These are phyloP conservation scores for Russula ochroleuca DNA, from an alignment of 768 basidiomycete species.

Conservation along the genomic window DNA sequence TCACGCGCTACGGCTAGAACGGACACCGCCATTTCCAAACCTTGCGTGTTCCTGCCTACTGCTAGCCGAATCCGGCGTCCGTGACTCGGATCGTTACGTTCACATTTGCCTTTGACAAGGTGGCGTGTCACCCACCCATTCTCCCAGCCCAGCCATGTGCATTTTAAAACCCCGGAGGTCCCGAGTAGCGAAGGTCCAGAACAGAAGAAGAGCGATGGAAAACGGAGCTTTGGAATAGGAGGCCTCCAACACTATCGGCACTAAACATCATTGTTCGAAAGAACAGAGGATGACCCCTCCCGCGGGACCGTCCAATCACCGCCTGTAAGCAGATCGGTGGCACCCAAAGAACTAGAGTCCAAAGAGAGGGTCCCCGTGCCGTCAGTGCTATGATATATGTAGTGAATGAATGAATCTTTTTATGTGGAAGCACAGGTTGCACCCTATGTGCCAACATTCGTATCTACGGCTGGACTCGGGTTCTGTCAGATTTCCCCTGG, in stretches of 20 bases:
- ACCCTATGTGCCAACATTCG: slow-evolving; percentile 3
- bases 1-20: slow-evolving; percentile 26
- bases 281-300: slow-evolving; percentile 14
- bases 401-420: slow-evolving; percentile 9
- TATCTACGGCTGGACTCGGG: slow-evolving; percentile 7
- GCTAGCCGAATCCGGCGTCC: slow-evolving; percentile 24
- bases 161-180: slow-evolving; percentile 21
- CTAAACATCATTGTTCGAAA: slow-evolving; percentile 22
- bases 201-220: slow-evolving; percentile 8
- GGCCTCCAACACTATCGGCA: slow-evolving; percentile 15
- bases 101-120: slow-evolving; percentile 18
- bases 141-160: slow-evolving; percentile 8
- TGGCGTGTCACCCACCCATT: slow-evolving; percentile 15
- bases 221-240: slow-evolving; percentile 21
- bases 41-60: slow-evolving; percentile 18
- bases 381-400: slow-evolving; percentile 20
- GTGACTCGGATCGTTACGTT: slow-evolving; percentile 27
- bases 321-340: slow-evolving; percentile 26
- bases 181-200: slow-evolving; percentile 20
- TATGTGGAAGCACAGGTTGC: slow-evolving; percentile 7
- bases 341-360: slow-evolving; percentile 23
- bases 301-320: slow-evolving; percentile 26
- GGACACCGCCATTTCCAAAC: slow-evolving; percentile 24
- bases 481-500: slow-evolving; percentile 2
- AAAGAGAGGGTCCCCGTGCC: slow-evolving; percentile 23